Evolutionary conservation across 352 stramenopile species (phyloP).

Genomic region (Phytophthora ohioensis): DNA sequence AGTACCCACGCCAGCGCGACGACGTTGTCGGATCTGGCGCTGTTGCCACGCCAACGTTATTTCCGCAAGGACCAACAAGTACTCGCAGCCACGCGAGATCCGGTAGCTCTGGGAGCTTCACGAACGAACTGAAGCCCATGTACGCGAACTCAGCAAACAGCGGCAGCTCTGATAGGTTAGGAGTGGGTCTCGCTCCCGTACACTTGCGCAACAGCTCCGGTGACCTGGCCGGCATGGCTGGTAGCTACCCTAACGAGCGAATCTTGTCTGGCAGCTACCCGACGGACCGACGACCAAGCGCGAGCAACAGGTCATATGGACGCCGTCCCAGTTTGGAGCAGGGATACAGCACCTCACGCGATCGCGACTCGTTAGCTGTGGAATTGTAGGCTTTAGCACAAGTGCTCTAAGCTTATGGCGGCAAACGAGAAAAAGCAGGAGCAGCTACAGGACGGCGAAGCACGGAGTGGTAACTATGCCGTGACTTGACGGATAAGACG

Average conservation of each 20-base stretch:
- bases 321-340: constrained; percentile 39
- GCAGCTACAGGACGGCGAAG: constrained; percentile 1
- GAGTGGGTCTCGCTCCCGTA: constrained; percentile 36
- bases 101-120: constrained; percentile 31
- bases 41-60: constrained; percentile 26
- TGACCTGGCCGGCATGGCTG: constrained; percentile 33
- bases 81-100: constrained; percentile 18
- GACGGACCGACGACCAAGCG: constrained; percentile 33
- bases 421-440: background rate
- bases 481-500: constrained; percentile 11
- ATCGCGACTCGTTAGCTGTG: constrained; percentile 40
- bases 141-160: constrained; percentile 41
- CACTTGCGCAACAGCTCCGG: constrained; percentile 37
- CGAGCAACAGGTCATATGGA: constrained; percentile 31
- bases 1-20: constrained; percentile 22
- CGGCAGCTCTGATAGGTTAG: constrained; percentile 37
- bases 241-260: constrained; percentile 35
- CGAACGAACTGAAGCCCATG: constrained; percentile 40
- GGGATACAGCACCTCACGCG: constrained; percentile 29
- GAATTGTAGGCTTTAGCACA: constrained; percentile 39
- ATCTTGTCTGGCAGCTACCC: constrained; percentile 36
- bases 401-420: constrained; percentile 1
- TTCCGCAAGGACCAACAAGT: constrained; percentile 18
- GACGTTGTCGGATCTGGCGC: constrained; percentile 20
- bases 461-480: background rate